Evolutionary conservation across 352 stramenopile genomes (phyloP), one percentile per base, ranked within the genome.

Genomic region (Phytopythium ostracodes): DNA sequence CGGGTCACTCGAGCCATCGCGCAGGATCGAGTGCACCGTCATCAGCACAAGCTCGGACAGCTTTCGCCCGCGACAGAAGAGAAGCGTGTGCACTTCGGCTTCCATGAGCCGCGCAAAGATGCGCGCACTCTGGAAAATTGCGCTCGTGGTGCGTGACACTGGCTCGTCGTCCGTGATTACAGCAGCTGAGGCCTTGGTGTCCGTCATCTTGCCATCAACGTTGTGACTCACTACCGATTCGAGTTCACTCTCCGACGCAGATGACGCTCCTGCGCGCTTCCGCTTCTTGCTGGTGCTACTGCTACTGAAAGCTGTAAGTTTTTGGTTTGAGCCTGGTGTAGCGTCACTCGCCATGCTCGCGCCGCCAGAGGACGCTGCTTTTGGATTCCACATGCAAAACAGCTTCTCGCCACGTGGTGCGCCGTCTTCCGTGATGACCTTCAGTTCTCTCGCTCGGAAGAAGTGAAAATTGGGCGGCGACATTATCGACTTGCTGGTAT

Each of bases 321-420:
- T 43, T 57, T 47, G 40, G 27, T 58, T 57, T 7, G 15, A 11
- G 31, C 25, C 18, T 17, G 31, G 3, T 7, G 4, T 6, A 31
- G 2, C 17, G 15, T 18, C 8, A 22, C 25, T 5, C 12, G 20
- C 18, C n/a, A 35, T 52, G 42, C n/a, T 47, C 7, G 38, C 5
- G 14, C n/a, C 3, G 18, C 14, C 38, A 49, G 50, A 18, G 24
- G 15, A n/a, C 38, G 38, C 27, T 75, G 70, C 67, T 57, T 85
- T 83, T 22, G 97, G 96, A 56, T 99, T 99, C 96, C 96, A 99
- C 10, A 99, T 62, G 52, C 96, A 97, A 56, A 99, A 98, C 61
- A 96, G 65, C 63, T 98, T 98, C 38, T 92, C 73, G 18, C 91
- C 80, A 5, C 77, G 88, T 18, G 97, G 95, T 20, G 95, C 96